A percentile compares a stretch with the other conserved stretches of the same genome.
Evolutionary conservation across 805 yeast genomes (phyloP).

Genomic region (Sugiyamaella floridensis): DNA sequence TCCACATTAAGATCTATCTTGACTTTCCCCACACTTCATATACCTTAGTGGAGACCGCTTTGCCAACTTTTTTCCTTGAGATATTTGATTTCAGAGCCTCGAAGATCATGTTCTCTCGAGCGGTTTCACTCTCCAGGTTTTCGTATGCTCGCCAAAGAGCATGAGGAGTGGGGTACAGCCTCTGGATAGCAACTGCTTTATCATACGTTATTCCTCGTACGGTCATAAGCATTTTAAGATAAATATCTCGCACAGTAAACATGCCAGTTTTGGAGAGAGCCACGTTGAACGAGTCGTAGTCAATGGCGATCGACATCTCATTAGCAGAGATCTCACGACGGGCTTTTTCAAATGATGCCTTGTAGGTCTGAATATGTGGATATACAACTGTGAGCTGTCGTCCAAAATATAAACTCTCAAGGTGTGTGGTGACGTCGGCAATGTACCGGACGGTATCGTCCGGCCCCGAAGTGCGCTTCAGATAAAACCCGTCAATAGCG

Average conservation of each 20-base stretch:
- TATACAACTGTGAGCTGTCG: constrained; percentile 37
- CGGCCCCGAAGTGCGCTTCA: constrained; percentile 60
- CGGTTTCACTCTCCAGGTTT: constrained; percentile 24
- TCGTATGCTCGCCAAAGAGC: constrained; percentile 45
- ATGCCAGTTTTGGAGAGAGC: constrained; percentile 63
- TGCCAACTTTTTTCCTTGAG: constrained; percentile 47
- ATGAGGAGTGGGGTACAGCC: constrained; percentile 61
- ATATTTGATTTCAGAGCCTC: constrained; percentile 37
- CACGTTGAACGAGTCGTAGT: constrained; percentile 52
- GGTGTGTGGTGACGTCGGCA: constrained; percentile 40
- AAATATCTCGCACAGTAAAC: constrained; percentile 70
- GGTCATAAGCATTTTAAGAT: constrained; percentile 68
- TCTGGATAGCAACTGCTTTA: constrained; percentile 74
- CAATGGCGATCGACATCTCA: constrained; percentile 33
- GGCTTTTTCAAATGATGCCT: constrained; percentile 35
- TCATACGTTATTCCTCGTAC: constrained; percentile 77
- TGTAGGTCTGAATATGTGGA: constrained; percentile 45
- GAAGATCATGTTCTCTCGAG: constrained; percentile 30
- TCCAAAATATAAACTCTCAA: constrained; percentile 35
- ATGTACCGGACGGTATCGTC: constrained; percentile 69
- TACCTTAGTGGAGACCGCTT: constrained; percentile 44
- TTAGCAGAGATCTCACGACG: constrained; percentile 6
- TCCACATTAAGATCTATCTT: neutral
- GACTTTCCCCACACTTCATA: constrained; percentile 52
- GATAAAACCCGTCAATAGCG: constrained; percentile 56